Evolutionary conservation across 2,329 filamentous ascomycete genomes (phyloP).

Genomic region (Calonectria montana): DNA sequence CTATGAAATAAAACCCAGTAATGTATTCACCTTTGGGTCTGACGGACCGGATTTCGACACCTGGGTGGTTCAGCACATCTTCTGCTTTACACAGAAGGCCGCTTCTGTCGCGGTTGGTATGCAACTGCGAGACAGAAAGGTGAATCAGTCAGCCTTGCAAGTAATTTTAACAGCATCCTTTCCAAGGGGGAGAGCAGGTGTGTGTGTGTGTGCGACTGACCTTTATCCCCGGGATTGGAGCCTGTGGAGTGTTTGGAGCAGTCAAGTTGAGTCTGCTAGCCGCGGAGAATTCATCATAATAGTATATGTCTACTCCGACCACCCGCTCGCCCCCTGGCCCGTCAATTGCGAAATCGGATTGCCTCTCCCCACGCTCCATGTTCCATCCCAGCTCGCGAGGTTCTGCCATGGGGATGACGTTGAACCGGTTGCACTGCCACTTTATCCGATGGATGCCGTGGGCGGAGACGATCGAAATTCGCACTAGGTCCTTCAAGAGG

Average conservation of each 20-base stretch:
- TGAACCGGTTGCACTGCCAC: not conserved
- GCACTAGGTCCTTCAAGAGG: not conserved
- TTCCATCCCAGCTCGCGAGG: not conserved
- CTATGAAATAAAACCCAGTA: not conserved
- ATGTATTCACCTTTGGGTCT: not conserved
- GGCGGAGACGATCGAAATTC: not conserved
- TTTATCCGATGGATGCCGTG: not conserved
- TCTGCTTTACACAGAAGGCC: not conserved
- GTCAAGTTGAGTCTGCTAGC: not conserved
- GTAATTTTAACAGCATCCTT: not conserved
- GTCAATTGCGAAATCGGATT: not conserved
- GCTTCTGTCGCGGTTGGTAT: not conserved
- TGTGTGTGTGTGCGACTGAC: not conserved
- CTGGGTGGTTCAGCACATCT: too few relatives aligned
- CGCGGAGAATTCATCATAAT: not conserved
- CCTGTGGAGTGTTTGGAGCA: not conserved
- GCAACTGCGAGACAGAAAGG: not conserved
- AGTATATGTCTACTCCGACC: not conserved
- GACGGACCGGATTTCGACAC: not conserved
- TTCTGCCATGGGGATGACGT: not conserved
- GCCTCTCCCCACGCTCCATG: not conserved
- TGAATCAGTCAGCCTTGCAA: not conserved
- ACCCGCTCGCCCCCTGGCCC: not conserved
- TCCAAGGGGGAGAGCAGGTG: not conserved
- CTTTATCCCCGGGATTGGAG: not conserved